These are phyloP conservation scores for Trichaptum fuscoviolaceum DNA, from an alignment of 768 basidiomycete genomes.

Conservation along the genomic window DNA sequence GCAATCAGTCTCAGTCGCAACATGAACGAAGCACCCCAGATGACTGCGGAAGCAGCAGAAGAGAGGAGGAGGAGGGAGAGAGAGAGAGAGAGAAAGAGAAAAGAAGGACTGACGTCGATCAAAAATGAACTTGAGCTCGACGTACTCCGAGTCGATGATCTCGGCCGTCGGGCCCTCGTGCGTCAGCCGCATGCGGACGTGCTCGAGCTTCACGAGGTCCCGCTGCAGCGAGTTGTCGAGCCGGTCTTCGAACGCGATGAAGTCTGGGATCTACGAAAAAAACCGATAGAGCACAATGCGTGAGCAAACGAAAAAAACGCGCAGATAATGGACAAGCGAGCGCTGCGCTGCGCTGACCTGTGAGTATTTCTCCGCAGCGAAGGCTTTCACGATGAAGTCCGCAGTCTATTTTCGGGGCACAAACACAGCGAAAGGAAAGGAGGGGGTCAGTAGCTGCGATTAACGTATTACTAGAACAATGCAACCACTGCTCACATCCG, in stretches of 20 bases:
- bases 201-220: slow-evolving; percentile 77
- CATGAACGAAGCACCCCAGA: not conserved
- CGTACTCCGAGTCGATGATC: slow-evolving; percentile 75
- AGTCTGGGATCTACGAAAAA: slow-evolving; percentile 90
- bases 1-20: not conserved
- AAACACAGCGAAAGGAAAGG: too few relatives aligned
- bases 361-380: slow-evolving; percentile 76
- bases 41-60: too few relatives aligned
- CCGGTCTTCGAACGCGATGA: slow-evolving; percentile 73
- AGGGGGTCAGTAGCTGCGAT: not conserved
- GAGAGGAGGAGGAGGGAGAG: too few relatives aligned
- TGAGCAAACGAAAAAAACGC: not conserved
- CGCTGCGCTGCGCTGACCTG: slow-evolving; percentile 40
- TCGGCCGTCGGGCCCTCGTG: slow-evolving; percentile 70
- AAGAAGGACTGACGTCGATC: slow-evolving; percentile 50
- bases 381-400: slow-evolving; percentile 76
- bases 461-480: too few relatives aligned
- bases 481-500: slow-evolving; percentile 66
- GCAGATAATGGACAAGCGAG: slow-evolving; percentile 1
- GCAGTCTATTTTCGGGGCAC: too few relatives aligned
- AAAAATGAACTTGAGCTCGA: slow-evolving; percentile 79
- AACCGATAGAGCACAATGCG: too few relatives aligned
- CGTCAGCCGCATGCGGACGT: slow-evolving; percentile 75
- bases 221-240: slow-evolving; percentile 83
- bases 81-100: not conserved